phyloP scores from a whole-genome alignment of 2,329 filamentous ascomycete species.

The Fusarium foetens region DNA sequence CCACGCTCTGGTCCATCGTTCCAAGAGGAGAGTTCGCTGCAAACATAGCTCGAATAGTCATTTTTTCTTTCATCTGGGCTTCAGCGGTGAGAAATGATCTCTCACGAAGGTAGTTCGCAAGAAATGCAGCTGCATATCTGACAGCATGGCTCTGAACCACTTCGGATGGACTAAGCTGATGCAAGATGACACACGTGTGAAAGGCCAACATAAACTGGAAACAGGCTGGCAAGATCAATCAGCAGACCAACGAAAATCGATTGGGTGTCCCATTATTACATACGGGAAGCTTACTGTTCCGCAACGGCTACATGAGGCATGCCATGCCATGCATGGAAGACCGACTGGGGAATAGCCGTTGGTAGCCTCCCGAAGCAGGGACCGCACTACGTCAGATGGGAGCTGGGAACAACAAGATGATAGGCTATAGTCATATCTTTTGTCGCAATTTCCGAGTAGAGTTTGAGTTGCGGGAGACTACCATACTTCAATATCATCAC shows the following conservation, averaged over 20 bases:
- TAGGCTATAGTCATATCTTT: background rate
- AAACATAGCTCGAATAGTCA: background rate
- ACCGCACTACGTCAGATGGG: background rate
- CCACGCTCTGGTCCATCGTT: background rate
- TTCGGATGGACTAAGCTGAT: conserved; percentile 14
- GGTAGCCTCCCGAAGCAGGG: conserved; percentile 14
- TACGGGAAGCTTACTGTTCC: conserved; percentile 14
- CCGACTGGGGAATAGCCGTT: conserved; percentile 13
- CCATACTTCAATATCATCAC: background rate
- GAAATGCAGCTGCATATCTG: background rate
- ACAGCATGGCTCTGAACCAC: too few relatives aligned
- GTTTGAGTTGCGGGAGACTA: conserved; percentile 8
- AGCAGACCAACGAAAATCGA: background rate
- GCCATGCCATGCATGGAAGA: conserved; percentile 1
- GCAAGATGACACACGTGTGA: background rate
- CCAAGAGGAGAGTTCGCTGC: background rate
- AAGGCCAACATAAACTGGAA: background rate
- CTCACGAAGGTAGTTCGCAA: background rate
- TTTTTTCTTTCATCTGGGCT: background rate
- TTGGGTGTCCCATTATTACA: background rate
- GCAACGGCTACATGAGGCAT: conserved; percentile 8
- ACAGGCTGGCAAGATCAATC: background rate
- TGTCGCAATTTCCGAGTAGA: conserved; percentile 1
- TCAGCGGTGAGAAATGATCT: background rate
- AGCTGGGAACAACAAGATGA: background rate